phyloP scores from a whole-genome alignment of 805 yeast genomes.

The Limtongozyma cylindracea region DNA sequence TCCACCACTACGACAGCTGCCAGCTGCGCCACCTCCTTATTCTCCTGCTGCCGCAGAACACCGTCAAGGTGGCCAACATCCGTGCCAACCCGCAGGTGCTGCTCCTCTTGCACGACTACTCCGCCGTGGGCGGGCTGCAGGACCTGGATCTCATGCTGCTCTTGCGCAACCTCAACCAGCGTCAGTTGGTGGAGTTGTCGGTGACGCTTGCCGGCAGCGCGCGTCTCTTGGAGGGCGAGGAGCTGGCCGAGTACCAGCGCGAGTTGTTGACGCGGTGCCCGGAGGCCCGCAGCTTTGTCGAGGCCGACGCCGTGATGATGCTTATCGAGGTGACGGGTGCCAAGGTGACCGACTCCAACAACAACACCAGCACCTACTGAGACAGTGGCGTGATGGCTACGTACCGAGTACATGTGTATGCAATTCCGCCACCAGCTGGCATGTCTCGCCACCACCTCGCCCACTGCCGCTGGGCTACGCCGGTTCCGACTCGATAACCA shows the following conservation, averaged over 20 bases:
- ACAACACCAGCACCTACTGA: slow-evolving; percentile 18
- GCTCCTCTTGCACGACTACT: slow-evolving; percentile 76
- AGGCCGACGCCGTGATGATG: slow-evolving; percentile 30
- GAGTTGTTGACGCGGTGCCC: no score
- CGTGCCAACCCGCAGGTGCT: slow-evolving; percentile 53
- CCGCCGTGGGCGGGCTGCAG: slow-evolving; percentile 1
- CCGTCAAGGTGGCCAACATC: slow-evolving; percentile 56
- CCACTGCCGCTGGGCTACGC: no score
- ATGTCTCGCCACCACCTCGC: no score
- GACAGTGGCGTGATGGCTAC: no score
- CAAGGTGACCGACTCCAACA: slow-evolving; percentile 57
- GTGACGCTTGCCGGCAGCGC: slow-evolving; percentile 66
- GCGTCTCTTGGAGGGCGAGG: slow-evolving; percentile 28
- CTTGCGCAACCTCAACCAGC: slow-evolving; percentile 53
- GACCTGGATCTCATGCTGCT: slow-evolving; percentile 17
- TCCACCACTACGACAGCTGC: slow-evolving; percentile 24
- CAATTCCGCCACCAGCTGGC: no score
- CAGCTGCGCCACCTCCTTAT: slow-evolving; percentile 26
- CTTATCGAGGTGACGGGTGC: slow-evolving; percentile 40
- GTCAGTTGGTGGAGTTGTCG: slow-evolving; percentile 55
- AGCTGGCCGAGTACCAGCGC: slow-evolving; percentile 48
- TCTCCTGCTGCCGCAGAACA: slow-evolving; percentile 43
- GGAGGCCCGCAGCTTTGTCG: slow-evolving; percentile 16
- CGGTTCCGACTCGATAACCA: no score
- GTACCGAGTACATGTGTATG: no score